These are phyloP conservation scores for Eruca vesicaria DNA, from an alignment of 441 rosid species.

Conservation along the genomic window DNA sequence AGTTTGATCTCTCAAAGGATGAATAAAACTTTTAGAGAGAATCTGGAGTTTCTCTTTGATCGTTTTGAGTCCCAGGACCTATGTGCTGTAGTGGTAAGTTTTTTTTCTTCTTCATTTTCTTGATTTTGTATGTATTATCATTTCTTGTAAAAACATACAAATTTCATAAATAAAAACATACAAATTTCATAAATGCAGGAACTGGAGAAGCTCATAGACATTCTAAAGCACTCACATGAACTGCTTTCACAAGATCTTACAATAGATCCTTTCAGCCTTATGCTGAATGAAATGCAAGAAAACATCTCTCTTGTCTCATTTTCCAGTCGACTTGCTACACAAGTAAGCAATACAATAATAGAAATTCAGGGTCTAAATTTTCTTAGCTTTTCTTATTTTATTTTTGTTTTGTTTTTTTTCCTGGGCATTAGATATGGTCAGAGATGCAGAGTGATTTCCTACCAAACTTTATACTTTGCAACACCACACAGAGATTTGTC, in stretches of 20 bases:
- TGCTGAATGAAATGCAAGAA: constrained; percentile 98
- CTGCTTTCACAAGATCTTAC: constrained; percentile 82
- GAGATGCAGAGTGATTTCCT: constrained; percentile 99
- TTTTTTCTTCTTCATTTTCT: neutral
- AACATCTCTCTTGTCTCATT: constrained; percentile 93
- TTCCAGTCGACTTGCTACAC: constrained; percentile 97
- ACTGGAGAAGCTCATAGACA: constrained; percentile 79
- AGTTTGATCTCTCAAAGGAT: constrained; percentile 86
- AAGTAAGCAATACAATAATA: constrained; percentile 49
- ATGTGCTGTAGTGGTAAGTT: constrained; percentile 86
- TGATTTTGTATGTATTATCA: constrained; percentile 12
- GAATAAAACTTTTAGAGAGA: constrained; percentile 96
- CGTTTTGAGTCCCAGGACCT: constrained; percentile 98
- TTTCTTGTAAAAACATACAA: constrained; percentile 9
- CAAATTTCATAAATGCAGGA: constrained; percentile 61
- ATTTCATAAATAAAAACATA: constrained; percentile 24
- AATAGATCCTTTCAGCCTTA: constrained; percentile 79
- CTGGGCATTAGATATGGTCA: constrained; percentile 84
- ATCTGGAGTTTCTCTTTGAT: constrained; percentile 94
- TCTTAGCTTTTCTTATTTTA: neutral
- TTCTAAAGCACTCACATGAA: constrained; percentile 79
- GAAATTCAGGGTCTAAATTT: neutral
- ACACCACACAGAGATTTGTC: constrained; percentile 95
- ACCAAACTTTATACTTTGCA: constrained; percentile 97
- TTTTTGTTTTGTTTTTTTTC: no score